Base-by-base conservation (phyloP, 148 eudicot species). In the Rhododendron simsii region DNA sequence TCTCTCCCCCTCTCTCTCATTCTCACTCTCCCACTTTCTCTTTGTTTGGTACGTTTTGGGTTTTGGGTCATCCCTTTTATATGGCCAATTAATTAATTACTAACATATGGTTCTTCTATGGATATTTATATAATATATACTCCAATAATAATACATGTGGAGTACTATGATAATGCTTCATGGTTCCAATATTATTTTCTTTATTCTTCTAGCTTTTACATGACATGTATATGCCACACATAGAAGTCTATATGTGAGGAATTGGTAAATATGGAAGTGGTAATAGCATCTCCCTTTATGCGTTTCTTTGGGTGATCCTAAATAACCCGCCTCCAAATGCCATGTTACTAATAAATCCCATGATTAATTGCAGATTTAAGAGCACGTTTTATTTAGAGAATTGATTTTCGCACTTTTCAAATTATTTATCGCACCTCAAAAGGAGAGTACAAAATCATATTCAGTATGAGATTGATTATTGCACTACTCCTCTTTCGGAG, bases 31-130 rank as follows among this genome's bases (percentile, higher is more conserved):
- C 26, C 35, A 16, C 11, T 65, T 35, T 65, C 48, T 16, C 50
- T 71, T 83, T 53, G 86, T 51, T 87, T 87, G 89, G 87, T 87
- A 81, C 81, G 89, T 84, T 87, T 80, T 84, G 59, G 87, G 80
- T 86, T 73, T 81, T 81, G 74, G 84, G 65, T 78, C 83, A 87
- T 74, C 50, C 83, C 69, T 33, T 87, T 61, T 21, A 41, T 84
- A 77, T 77, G 37, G 16, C 23, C 50, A 73, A 71, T 30, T 84
- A 73, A 48, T 33, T 51, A 74, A 7, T 18, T 51, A 41, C 45
- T 41, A 28, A 14, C 4, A 45, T 83, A 44, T 18, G 81, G 53
- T 78, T 78, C 81, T 78, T 78, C 81, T 23, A 16, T 2, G 3
- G 3, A 37, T 74, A 33, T 74, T 21, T 21, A 21, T 61, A 59